Evolutionary conservation across 2,329 filamentous ascomycete genomes (phyloP), one percentile per base, ranked within the genome.

Genomic region (Fusarium neocosmosporiellum): DNA sequence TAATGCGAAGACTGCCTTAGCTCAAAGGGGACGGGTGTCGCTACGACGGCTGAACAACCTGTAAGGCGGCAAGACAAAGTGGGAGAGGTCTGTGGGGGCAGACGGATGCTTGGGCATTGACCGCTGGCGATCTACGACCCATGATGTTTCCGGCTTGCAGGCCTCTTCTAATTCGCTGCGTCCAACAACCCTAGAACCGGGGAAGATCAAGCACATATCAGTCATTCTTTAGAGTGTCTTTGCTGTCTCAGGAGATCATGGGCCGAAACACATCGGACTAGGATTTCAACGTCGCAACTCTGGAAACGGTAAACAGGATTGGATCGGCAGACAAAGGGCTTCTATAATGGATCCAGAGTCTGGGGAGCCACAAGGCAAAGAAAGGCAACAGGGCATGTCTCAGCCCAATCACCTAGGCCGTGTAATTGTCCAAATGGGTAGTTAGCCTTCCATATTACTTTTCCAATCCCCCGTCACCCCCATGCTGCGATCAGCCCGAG

Each of bases 81-180:
- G 58, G 20, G 20, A 54, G 53, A 39, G 24, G 6, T 50, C 31
- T 33, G 59, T 41, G 18, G 29, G 46, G 27, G 27, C 9, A n/a
- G 46, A 18, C 6, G 24, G 27, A 41, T 53, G 54, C 37, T 22
- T 70, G 36, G 22, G 50, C 55, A 37, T 54, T 65, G 24, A 24
- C 55, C 60, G 37, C 34, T 46, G 55, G 18, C 18, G 66, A 59
- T 66, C 22, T 46, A 27, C 37, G 34, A 55, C 46, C 41, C 65
- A 57, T 41, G 55, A 27, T 69, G 55, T 37, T 43, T 36, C n/a
- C 18, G 34, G 46, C 22, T 33, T 22, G 46, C 39, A 34, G n/a
- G 33, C 18, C 14, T 36, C 27, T 20, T 37, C 10, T 59, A 48
- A 65, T 57, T 68, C 27, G 39, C 18, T 46, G 39, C 48, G 31